Evolutionary conservation across 2,329 filamentous ascomycete species (phyloP), one percentile per base, ranked within the genome.

Genomic region (Rachicladosporium sp.): DNA sequence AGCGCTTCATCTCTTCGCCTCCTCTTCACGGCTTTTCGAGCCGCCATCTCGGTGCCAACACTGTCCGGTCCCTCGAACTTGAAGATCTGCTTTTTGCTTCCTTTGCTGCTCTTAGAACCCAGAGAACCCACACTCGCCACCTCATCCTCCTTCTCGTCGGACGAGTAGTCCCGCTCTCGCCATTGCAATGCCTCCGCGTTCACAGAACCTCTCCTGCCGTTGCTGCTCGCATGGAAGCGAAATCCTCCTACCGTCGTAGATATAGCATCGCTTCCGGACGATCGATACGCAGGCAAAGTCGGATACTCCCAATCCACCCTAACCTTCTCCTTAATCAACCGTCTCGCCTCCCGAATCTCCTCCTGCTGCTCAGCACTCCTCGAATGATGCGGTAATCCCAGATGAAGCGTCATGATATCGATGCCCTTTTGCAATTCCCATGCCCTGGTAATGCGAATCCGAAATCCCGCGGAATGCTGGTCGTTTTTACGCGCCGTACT

Each of bases 271-370:
- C 15, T 3, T 3, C 15, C 15, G 5, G 15, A 19, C 3, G 15
- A 19, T 33, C 43, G 46, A 38, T 45, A 52, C 32, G 50, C 46
- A 7, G 57, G 57, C 19, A 57, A 44, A 10, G 50, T 38, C 23
- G 65, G 64, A 42, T 61, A 69, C 30, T 58, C 47, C 66, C 66
- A 70, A 52, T 69, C 66, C 46, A 57, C 58, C 46, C 63, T 61
- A 12, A 68, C 54, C 40, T 55, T 58, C 31, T 64, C 60, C 33
- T 57, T 53, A 42, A 69, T 58, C 46, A 61, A 56, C 34, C 60
- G 57, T 32, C 60, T 59, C 15, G 65, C 62, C 30, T 63, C 59
- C 36, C 65, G 56, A 19, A 63, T 49, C 32, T 65, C 63, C n/a
- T 56, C 50, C 43, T 62, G 60, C 36, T 43, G 38, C 31, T 55